Base-by-base conservation (phyloP, 345 rosid genomes). In the Microthlaspi erraticum region DNA sequence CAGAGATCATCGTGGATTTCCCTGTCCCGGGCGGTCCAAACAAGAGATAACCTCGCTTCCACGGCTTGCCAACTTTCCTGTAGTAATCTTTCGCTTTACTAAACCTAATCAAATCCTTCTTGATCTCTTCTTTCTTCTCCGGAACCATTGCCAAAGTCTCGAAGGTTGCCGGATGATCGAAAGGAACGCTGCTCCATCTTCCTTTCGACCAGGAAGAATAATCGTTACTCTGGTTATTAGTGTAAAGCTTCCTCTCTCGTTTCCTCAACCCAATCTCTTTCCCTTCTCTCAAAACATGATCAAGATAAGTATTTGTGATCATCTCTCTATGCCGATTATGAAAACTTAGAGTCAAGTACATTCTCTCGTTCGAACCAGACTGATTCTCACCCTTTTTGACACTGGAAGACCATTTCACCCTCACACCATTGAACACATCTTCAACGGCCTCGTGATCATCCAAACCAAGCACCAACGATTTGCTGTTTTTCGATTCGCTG, bases 1-100 rank as follows among this genome's bases (percentile, higher is more conserved):
- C 91, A 0, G 88, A 74, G 5, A 88, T 81, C 79, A 87, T 85
- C 6, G 87, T 82, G 0, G 97, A 91, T 51, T 91, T 88, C 5
- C 96, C 97, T 2, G 96, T 87, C 6, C 91, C 90, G 0, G 77
- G 77, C 0, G 77, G 77, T 9, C 77, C 77, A 45, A 7, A 72
- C 58, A 72, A 72, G 11, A 72, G 77, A 55, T 64, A 72, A 9
- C 77, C 88, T 0, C 97, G 54, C 70, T 91, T 91, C 96, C 97
- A 88, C 10, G 85, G 77, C 68, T 88, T 88, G 5, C 89, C 92
- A 26, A 88, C 69, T 57, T 77, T 80, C 1, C 58, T 79, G 16
- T 87, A 91, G 31, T 86, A 87, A 46, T 84, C 87, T 74, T 87
- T 76, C 2, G 77, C 73, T 57, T 77, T 37, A 32, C 69, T 77